Evolutionary conservation across 2,329 filamentous ascomycete species (phyloP).

Genomic region (Fonsecaea multimorphosa): DNA sequence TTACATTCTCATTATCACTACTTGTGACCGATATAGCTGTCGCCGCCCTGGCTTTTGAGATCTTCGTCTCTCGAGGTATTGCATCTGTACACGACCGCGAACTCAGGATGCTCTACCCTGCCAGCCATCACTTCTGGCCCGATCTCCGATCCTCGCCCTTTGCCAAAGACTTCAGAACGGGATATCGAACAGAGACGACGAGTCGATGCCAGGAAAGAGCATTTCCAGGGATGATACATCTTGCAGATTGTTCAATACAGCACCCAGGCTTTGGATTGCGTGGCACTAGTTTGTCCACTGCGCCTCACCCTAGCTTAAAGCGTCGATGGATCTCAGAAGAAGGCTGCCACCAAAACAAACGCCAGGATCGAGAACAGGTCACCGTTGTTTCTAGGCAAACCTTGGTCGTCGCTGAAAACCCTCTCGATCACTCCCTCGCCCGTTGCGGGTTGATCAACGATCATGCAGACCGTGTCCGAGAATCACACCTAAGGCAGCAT

Average conservation of each 20-base stretch:
- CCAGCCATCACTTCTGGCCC: not conserved
- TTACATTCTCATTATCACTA: conserved; percentile 21
- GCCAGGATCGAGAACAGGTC: not conserved
- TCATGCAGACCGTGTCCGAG: not conserved
- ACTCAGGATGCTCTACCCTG: conserved; percentile 17
- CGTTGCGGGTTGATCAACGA: not conserved
- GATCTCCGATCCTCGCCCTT: not conserved
- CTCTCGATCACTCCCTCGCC: not conserved
- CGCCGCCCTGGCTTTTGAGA: conserved; percentile 33
- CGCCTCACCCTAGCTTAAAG: not conserved
- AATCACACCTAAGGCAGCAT: not conserved
- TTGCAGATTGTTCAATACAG: not conserved
- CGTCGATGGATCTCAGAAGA: not conserved
- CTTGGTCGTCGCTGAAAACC: not conserved
- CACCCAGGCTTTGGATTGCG: not conserved
- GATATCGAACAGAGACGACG: not conserved
- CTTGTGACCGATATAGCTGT: conserved; percentile 20
- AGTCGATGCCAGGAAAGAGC: conserved; percentile 6
- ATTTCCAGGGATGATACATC: not conserved
- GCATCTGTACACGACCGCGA: conserved; percentile 23
- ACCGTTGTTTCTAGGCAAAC: not conserved
- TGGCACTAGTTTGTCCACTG: not conserved
- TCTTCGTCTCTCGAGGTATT: conserved; percentile 33
- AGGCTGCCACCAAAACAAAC: not conserved
- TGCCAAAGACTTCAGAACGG: not conserved